Percentiles rank a stretch among this genome's conserved stretches.
These are phyloP conservation scores for Daldinia sp. DNA, from an alignment of 2,329 filamentous ascomycete species.

Conservation along the genomic window DNA sequence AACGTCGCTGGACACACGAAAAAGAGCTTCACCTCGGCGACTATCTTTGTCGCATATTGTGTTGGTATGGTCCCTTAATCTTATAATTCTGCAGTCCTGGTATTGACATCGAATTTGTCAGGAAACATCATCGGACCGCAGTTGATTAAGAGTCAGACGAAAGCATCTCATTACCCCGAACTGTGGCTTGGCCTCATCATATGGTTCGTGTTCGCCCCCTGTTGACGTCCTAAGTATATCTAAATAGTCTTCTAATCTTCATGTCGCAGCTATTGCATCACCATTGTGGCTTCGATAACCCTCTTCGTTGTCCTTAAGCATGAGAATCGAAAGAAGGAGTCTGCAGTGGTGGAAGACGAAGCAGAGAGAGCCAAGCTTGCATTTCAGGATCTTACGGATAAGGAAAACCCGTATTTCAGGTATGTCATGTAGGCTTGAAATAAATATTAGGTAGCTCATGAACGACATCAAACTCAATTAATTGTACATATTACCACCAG, in stretches of 20 bases:
- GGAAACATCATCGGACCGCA: conserved; percentile 83
- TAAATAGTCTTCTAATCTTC: conserved; percentile 28
- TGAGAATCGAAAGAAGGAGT: conserved; percentile 68
- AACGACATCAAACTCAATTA: background rate
- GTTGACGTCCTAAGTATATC: background rate
- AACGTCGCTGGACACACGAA: conserved; percentile 83
- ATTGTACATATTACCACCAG: background rate
- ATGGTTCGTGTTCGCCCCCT: conserved; percentile 54
- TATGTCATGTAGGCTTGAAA: conserved; percentile 62
- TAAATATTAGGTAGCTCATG: conserved; percentile 1
- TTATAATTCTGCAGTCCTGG: background rate
- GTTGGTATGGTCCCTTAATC: conserved; percentile 57
- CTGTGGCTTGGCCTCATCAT: conserved; percentile 77
- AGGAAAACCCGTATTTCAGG: conserved; percentile 74
- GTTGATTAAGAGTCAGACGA: conserved; percentile 75
- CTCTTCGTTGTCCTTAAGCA: conserved; percentile 70
- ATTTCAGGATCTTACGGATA: conserved; percentile 76
- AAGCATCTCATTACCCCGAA: conserved; percentile 74
- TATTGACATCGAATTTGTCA: conserved; percentile 15
- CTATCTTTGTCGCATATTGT: conserved; percentile 81
- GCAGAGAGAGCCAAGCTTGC: conserved; percentile 72
- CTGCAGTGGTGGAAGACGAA: conserved; percentile 64
- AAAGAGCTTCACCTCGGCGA: conserved; percentile 80
- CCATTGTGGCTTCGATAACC: conserved; percentile 66
- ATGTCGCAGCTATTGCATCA: conserved; percentile 71